Percentiles rank a stretch among this genome's conserved stretches.
phyloP scores from a whole-genome alignment of 2,329 filamentous ascomycete genomes.

The Talaromyces marneffei region DNA sequence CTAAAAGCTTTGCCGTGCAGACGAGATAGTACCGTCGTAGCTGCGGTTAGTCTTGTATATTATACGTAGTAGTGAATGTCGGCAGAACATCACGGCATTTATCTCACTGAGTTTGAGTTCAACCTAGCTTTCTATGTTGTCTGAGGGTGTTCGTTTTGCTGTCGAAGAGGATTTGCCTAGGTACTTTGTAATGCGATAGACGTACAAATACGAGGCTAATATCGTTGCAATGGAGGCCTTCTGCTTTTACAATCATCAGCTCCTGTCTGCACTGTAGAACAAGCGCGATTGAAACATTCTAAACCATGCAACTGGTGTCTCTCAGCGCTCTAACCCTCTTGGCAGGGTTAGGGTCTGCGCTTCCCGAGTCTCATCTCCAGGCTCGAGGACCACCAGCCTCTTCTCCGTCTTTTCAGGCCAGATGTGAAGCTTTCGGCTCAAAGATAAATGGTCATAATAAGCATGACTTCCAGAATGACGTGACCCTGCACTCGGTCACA shows the following conservation, averaged over 20 bases:
- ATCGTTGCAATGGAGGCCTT: neutral
- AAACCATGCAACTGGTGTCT: neutral
- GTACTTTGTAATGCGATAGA: neutral
- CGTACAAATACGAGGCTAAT: neutral
- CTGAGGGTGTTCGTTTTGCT: neutral
- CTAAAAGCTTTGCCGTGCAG: neutral
- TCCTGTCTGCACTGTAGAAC: neutral
- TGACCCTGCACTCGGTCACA: neutral
- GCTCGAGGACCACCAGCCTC: neutral
- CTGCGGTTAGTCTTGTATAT: neutral
- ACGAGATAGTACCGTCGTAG: no score
- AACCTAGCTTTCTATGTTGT: neutral
- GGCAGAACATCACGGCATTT: neutral
- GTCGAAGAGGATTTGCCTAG: neutral
- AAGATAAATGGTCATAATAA: neutral
- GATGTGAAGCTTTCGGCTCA: neutral
- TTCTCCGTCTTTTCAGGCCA: neutral
- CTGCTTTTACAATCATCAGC: no score
- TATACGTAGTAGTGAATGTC: neutral
- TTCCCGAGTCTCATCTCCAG: neutral
- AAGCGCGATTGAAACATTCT: neutral
- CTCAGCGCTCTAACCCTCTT: neutral
- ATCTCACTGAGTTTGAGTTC: neutral
- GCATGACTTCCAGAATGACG: neutral
- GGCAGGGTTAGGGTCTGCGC: neutral